These are phyloP conservation scores for Gastrolobium bilobum DNA, from an alignment of 306 rosid genomes.

Conservation along the genomic window DNA sequence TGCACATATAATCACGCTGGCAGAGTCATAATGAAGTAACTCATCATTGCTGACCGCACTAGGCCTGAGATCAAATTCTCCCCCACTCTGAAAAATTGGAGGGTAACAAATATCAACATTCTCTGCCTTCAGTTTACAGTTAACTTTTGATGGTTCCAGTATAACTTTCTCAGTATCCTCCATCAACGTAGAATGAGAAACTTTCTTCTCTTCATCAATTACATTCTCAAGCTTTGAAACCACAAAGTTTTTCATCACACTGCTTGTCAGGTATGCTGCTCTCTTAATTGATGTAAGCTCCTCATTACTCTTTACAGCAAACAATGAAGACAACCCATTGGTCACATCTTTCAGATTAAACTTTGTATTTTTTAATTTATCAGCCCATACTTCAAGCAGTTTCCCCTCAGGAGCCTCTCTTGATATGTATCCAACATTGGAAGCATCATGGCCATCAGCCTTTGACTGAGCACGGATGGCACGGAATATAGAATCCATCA, in stretches of 20 bases:
- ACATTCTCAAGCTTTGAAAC: slow-evolving; percentile 89
- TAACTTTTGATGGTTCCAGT: slow-evolving; percentile 80
- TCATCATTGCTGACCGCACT: slow-evolving; percentile 98
- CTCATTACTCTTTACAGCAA: slow-evolving; percentile 72
- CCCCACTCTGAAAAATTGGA: slow-evolving; percentile 96
- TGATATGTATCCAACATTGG: slow-evolving; percentile 76
- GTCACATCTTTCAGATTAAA: slow-evolving; percentile 73
- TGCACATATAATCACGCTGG: slow-evolving; percentile 91
- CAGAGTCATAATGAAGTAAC: slow-evolving; percentile 79
- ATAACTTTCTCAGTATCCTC: slow-evolving; percentile 94
- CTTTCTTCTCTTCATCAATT: slow-evolving; percentile 91
- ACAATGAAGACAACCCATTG: slow-evolving; percentile 79
- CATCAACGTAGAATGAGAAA: slow-evolving; percentile 86
- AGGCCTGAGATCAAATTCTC: slow-evolving; percentile 90
- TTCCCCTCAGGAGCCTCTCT: slow-evolving; percentile 94
- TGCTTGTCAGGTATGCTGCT: slow-evolving; percentile 82
- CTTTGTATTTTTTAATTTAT: slow-evolving; percentile 66
- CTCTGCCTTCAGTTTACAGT: slow-evolving; percentile 77
- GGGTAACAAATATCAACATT: slow-evolving; percentile 97
- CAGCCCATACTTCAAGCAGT: slow-evolving; percentile 81
- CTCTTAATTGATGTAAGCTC: slow-evolving; percentile 81
- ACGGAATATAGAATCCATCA: slow-evolving; percentile 78
- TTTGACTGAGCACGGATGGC: slow-evolving; percentile 71
- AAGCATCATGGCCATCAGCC: slow-evolving; percentile 63
- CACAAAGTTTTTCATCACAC: slow-evolving; percentile 83